These are phyloP conservation scores for Phytophthora pini DNA, from an alignment of 352 stramenopile species.

Conservation along the genomic window DNA sequence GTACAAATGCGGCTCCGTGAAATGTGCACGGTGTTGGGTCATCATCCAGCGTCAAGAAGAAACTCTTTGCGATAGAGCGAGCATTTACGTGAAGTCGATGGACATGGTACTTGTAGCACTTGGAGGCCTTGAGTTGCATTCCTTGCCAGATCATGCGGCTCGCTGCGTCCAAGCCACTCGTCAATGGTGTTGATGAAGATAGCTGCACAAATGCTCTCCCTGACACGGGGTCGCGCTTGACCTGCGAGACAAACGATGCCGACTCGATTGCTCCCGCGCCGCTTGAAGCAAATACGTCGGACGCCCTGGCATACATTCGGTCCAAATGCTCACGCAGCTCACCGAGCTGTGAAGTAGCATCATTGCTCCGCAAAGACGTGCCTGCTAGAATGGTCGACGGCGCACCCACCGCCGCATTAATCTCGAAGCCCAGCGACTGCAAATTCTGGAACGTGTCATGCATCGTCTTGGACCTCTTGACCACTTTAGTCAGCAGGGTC, in stretches of 20 bases:
- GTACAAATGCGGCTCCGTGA: slow-evolving; percentile 19
- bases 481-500: slow-evolving; percentile 19
- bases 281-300: slow-evolving; percentile 10
- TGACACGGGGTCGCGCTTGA: slow-evolving; percentile 17
- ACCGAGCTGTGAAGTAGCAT: slow-evolving; percentile 26
- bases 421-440: slow-evolving; percentile 17
- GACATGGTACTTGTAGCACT: slow-evolving; percentile 20
- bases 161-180: slow-evolving; percentile 16
- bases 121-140: slow-evolving; percentile 23
- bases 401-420: slow-evolving; percentile 15
- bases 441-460: slow-evolving; percentile 22
- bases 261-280: not conserved
- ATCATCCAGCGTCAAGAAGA: slow-evolving; percentile 17
- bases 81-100: slow-evolving; percentile 24
- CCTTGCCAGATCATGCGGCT: slow-evolving; percentile 27
- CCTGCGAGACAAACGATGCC: slow-evolving; percentile 19
- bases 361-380: slow-evolving; percentile 21
- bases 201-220: slow-evolving; percentile 17
- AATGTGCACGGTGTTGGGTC: slow-evolving; percentile 5
- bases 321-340: slow-evolving; percentile 23
- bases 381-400: slow-evolving; percentile 17
- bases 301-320: slow-evolving; percentile 21
- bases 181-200: slow-evolving; percentile 15
- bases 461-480: slow-evolving; percentile 18
- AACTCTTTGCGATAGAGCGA: slow-evolving; percentile 30